Base-by-base conservation (phyloP, 202 grass and related monocot species). In the Panicum virgatum region DNA sequence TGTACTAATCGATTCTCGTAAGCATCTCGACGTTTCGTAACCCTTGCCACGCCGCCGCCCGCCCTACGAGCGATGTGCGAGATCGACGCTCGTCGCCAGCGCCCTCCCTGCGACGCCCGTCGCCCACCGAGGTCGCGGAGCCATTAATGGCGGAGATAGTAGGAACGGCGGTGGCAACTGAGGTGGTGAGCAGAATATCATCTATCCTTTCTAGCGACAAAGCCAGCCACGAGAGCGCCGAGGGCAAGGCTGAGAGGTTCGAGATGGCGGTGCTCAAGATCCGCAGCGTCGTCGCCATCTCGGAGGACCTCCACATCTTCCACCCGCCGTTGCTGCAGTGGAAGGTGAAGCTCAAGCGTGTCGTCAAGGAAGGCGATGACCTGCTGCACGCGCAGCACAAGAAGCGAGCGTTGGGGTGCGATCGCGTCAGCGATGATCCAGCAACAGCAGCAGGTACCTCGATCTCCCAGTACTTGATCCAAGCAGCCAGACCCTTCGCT, bases 251-350 rank as follows among this genome's bases (percentile, higher is more conserved):
- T 10, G 79, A 81, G 66, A 70, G 54, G 16, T 7, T 72, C n/a
- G 54, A 81, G 67, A 47, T 81, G 25, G 66, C 66, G 15, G 53
- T 81, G 26, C 66, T 81, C 1, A 81, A 81, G 38, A 81, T 81
- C 66, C 79, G 45, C 39, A 72, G 66, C 27, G 40, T 81, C 2
- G 20, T 72, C 1, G 66, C 79, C 53, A 12, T 81, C 14, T 46
- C 78, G 3, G 51, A 70, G 23, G 40, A 61, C 12, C 22, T 43
- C 25, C 53, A 2, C 1, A 48, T 81, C 30, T 29, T 32, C 37
- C 78, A 69, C 38, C 78, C n/a, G 6, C 78, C 64, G 2, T n/a
- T 80, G 65, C 25, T 69, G 37, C 27, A 30, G 5, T 69, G 78
- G 66, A 71, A 46, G 18, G 25, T 52, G 0, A 81, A 68, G 4